These are phyloP conservation scores for Yarrowia deformans DNA, from an alignment of 805 yeast species.

Conservation along the genomic window DNA sequence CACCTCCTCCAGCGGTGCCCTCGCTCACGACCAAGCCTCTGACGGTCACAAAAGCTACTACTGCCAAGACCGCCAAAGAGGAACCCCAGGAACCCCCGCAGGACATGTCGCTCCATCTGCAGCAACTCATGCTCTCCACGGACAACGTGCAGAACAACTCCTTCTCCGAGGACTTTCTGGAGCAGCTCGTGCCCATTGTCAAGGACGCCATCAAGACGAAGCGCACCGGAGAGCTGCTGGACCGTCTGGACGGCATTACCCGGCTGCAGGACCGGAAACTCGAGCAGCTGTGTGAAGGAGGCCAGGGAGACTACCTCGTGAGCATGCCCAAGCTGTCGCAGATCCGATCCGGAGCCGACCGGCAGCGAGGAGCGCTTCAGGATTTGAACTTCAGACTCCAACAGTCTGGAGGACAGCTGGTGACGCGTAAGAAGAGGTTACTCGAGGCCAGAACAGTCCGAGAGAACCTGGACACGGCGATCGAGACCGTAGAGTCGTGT, in stretches of 20 bases:
- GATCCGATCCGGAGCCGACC: constrained; percentile 65
- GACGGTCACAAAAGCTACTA: neutral
- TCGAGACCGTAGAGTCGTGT: constrained; percentile 70
- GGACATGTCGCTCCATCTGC: constrained; percentile 36
- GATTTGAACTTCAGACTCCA: constrained; percentile 65
- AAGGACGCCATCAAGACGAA: constrained; percentile 65
- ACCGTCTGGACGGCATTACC: constrained; percentile 63
- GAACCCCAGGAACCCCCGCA: constrained; percentile 28
- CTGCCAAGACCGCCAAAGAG: neutral
- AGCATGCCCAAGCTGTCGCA: constrained; percentile 68
- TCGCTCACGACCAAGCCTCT: constrained; percentile 22
- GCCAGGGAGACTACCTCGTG: constrained; percentile 58
- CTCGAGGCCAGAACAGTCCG: constrained; percentile 69
- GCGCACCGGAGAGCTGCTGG: constrained; percentile 63
- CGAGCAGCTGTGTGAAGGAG: constrained; percentile 64
- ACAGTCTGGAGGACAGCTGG: constrained; percentile 70
- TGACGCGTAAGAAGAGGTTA: constrained; percentile 62
- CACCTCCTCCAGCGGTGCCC: constrained; percentile 3
- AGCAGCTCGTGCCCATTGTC: constrained; percentile 79
- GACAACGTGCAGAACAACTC: constrained; percentile 28
- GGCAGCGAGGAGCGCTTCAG: constrained; percentile 62
- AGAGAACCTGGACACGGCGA: constrained; percentile 73
- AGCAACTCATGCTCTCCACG: constrained; percentile 27
- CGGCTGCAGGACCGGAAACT: constrained; percentile 67
- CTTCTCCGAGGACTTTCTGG: constrained; percentile 68